phyloP scores from a whole-genome alignment of 2,329 filamentous ascomycete species.

The Aspergillus sp. region DNA sequence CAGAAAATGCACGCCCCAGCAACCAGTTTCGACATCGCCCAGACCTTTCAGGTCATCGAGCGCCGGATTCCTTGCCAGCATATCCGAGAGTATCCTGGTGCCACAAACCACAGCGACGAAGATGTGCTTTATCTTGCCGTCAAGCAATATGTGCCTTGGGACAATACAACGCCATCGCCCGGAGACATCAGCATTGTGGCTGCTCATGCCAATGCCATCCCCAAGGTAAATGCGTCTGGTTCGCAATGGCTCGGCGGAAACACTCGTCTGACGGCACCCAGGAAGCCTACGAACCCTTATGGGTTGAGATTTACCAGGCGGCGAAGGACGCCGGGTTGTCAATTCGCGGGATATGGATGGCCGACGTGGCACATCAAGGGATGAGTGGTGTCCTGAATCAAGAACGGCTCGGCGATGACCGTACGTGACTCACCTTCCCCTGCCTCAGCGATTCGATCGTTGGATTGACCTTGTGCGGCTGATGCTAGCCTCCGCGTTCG shows the following conservation, averaged over 20 bases:
- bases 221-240: too few species aligned
- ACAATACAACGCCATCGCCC: not conserved
- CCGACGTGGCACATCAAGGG: constrained; percentile 11
- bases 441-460: too few species aligned
- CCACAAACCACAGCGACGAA: constrained; percentile 1
- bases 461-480: not conserved
- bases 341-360: constrained; percentile 11
- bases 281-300: constrained; percentile 16
- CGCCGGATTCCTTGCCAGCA: constrained; percentile 4
- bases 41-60: not conserved
- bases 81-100: constrained; percentile 7
- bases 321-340: not conserved
- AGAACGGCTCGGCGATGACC: too few species aligned
- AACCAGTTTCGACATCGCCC: too few species aligned
- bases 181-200: constrained; percentile 8
- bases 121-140: constrained; percentile 6
- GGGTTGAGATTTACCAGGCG: constrained; percentile 2
- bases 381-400: constrained; percentile 9
- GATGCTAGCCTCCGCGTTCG: constrained; percentile 11
- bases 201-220: constrained; percentile 6
- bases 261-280: too few species aligned
- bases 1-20: too few species aligned
- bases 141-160: constrained; percentile 12
- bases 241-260: too few species aligned
- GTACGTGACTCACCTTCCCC: too few species aligned